A percentile compares a stretch with the other conserved stretches of the same genome.
These are phyloP conservation scores for Colletotrichum chrysophilum DNA, from an alignment of 2,329 filamentous ascomycete genomes.

Conservation along the genomic window DNA sequence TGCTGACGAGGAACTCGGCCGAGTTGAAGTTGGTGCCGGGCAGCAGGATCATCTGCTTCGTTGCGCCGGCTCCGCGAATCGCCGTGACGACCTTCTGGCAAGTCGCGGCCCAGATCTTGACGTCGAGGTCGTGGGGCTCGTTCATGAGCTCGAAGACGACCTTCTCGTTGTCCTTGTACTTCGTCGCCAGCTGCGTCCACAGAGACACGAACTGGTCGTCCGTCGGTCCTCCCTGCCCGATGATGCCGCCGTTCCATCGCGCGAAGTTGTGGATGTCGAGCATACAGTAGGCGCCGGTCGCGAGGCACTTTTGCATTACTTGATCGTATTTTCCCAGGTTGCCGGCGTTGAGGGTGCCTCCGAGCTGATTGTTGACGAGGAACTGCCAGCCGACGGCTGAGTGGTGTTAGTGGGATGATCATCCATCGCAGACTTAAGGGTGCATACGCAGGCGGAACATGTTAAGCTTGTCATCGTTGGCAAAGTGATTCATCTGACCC, in stretches of 20 bases:
- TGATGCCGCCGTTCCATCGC: conserved; percentile 65
- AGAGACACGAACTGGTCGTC: conserved; percentile 63
- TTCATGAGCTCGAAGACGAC: conserved; percentile 74
- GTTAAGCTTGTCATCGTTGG: conserved; percentile 55
- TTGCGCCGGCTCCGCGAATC: conserved; percentile 69
- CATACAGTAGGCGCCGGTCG: conserved; percentile 62
- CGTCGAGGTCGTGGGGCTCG: conserved; percentile 67
- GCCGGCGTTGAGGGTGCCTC: conserved; percentile 49
- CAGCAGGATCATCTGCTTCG: conserved; percentile 65
- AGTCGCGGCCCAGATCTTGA: conserved; percentile 62
- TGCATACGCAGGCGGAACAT: conserved; percentile 49
- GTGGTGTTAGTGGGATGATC: conserved; percentile 32
- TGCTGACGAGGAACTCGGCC: conserved; percentile 52
- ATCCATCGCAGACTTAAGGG: no score
- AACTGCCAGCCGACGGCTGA: conserved; percentile 60
- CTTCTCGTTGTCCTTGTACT: conserved; percentile 59
- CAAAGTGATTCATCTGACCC: conserved; percentile 63
- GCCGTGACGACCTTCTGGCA: conserved; percentile 69
- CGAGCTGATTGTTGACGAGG: conserved; percentile 57
- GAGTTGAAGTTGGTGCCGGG: conserved; percentile 66
- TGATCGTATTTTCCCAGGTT: conserved; percentile 59
- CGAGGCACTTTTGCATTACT: conserved; percentile 61
- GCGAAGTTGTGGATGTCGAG: conserved; percentile 66
- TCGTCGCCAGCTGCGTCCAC: conserved; percentile 63
- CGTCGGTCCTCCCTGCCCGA: conserved; percentile 69